These are phyloP conservation scores for Daldinia caldariorum DNA, from an alignment of 495 filamentous ascomycete species.

Conservation along the genomic window DNA sequence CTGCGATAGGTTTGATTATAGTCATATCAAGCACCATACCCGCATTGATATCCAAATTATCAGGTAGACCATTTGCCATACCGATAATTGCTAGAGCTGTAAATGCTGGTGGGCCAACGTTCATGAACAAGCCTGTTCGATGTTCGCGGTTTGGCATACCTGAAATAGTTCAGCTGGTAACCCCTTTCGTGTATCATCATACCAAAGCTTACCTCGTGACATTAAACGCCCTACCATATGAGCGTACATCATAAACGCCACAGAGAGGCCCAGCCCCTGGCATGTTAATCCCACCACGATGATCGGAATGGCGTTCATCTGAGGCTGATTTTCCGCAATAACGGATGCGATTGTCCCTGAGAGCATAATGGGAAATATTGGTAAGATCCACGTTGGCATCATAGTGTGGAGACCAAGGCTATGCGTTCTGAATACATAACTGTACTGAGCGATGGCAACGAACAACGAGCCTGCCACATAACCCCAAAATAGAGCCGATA, in stretches of 20 bases:
- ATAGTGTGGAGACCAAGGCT: conserved; percentile 49
- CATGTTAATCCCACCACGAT: conserved; percentile 59
- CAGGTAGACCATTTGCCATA: conserved; percentile 62
- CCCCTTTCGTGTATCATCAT: conserved; percentile 25
- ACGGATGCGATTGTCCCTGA: conserved; percentile 61
- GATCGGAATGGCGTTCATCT: conserved; percentile 54
- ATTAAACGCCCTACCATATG: conserved; percentile 68
- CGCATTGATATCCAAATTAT: conserved; percentile 43
- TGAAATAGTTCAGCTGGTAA: conserved; percentile 2
- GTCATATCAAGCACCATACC: conserved; percentile 44
- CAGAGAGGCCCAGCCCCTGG: conserved; percentile 61
- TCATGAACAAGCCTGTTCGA: conserved; percentile 75
- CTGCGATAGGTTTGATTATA: conserved; percentile 62
- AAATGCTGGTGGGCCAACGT: conserved; percentile 73
- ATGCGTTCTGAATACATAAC: conserved; percentile 58
- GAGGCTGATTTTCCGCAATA: conserved; percentile 56
- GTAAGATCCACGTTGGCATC: conserved; percentile 68
- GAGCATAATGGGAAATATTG: conserved; percentile 65
- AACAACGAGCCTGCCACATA: conserved; percentile 56
- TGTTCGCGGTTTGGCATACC: conserved; percentile 59
- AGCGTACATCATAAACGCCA: conserved; percentile 63
- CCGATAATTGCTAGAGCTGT: conserved; percentile 72
- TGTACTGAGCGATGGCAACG: conserved; percentile 60
- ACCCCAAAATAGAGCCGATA: conserved; percentile 60
- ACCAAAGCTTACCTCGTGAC: conserved; percentile 59